phyloP scores from a whole-genome alignment of 495 filamentous ascomycete species.

The Evernia prunastri region DNA sequence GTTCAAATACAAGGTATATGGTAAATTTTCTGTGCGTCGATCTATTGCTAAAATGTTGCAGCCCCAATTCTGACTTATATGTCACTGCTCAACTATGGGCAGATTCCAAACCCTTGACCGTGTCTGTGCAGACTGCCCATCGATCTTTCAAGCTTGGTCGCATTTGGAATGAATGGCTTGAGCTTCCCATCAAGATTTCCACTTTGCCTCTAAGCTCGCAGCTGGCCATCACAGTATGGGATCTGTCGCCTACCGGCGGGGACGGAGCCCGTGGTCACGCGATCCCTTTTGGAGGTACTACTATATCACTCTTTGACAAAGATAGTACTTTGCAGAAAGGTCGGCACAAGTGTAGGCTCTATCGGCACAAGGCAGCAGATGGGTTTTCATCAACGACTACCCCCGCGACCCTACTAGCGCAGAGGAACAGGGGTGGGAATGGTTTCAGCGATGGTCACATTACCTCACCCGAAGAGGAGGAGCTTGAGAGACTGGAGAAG shows the following conservation, averaged over 20 bases:
- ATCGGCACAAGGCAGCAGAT: constrained; percentile 78
- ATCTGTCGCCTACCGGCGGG: constrained; percentile 71
- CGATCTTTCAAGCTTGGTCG: constrained; percentile 75
- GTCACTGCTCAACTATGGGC: constrained; percentile 92
- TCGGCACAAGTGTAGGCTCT: constrained; percentile 81
- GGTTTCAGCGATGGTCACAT: constrained; percentile 35
- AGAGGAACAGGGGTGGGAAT: constrained; percentile 45
- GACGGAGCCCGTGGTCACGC: constrained; percentile 61
- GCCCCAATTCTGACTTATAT: constrained; percentile 76
- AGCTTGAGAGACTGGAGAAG: constrained; percentile 75
- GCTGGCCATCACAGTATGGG: constrained; percentile 93
- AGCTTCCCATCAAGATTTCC: constrained; percentile 74
- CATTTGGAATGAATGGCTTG: constrained; percentile 94
- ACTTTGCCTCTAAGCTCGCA: constrained; percentile 71
- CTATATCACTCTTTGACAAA: constrained; percentile 79
- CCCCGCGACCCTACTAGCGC: constrained; percentile 52
- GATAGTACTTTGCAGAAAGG: constrained; percentile 88
- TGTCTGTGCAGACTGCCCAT: constrained; percentile 87
- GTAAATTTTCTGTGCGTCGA: neutral
- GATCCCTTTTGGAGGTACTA: constrained; percentile 90
- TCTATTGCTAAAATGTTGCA: constrained; percentile 28
- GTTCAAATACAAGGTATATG: constrained; percentile 60
- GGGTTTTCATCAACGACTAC: constrained; percentile 76
- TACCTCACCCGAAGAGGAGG: constrained; percentile 57
- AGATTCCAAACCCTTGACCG: constrained; percentile 87